phyloP scores from a whole-genome alignment of 805 yeast genomes.

The Barnettozyma californica region DNA sequence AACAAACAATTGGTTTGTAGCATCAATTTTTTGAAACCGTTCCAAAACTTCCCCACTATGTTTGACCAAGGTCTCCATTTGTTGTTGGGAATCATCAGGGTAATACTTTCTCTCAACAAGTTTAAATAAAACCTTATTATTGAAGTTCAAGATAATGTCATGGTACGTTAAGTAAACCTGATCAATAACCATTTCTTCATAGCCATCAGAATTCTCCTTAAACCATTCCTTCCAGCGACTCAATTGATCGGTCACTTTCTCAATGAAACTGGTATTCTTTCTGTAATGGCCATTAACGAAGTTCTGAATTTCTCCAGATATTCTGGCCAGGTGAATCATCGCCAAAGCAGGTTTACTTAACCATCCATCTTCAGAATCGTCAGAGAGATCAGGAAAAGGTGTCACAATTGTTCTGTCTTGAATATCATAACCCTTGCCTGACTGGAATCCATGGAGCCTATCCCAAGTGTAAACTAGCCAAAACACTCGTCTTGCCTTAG shows the following conservation, averaged over 20 bases:
- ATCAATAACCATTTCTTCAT: conserved; percentile 14
- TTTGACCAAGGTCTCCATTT: conserved; percentile 24
- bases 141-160: conserved; percentile 16
- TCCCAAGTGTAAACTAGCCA: conserved; percentile 54
- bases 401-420: conserved; percentile 34
- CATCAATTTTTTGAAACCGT: conserved; percentile 27
- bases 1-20: conserved; percentile 27
- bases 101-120: conserved; percentile 13
- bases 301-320: conserved; percentile 34
- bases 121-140: conserved; percentile 16
- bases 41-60: conserved; percentile 30
- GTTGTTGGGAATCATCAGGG: conserved; percentile 19
- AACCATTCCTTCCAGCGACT: conserved; percentile 18
- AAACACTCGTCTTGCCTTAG: conserved; percentile 47
- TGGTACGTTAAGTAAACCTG: conserved; percentile 21
- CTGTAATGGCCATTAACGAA: conserved; percentile 7
- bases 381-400: conserved; percentile 22
- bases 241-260: conserved; percentile 13
- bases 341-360: conserved; percentile 40
- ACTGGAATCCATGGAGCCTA: conserved; percentile 45
- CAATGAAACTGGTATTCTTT: conserved; percentile 20
- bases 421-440: conserved; percentile 40
- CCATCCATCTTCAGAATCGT: conserved; percentile 36
- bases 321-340: conserved; percentile 38
- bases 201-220: conserved; percentile 9